Base-by-base conservation (phyloP, 1,284 basidiomycete genomes). In the Fistulinella cinereoalba region DNA sequence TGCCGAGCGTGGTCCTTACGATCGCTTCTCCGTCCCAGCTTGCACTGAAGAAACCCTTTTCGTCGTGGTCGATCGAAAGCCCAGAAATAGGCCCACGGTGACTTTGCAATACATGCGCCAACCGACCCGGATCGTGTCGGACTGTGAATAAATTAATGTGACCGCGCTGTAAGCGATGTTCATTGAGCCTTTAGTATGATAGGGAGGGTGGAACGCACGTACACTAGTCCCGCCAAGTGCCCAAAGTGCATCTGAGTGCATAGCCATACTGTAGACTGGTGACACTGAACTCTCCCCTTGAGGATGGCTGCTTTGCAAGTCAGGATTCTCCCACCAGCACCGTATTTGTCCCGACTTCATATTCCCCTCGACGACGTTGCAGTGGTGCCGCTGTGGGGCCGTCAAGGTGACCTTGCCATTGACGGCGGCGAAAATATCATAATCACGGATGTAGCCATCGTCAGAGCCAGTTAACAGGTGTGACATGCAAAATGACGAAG, bases 1-100 rank as follows among this genome's bases (percentile, higher is more conserved):
- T 47, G 31, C 44, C 25, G 7, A 41, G 41, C n/a, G 44, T 41
- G 32, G 43, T 33, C 76, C 89, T 67, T 66, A 95, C 95, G 47
- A 85, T 75, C 4, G 94, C 86, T 51, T 89, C 83, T 4, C 92
- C 88, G 64, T 99, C 97, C 95, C 95, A 98, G 3, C 93, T 88
- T 5, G 92, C 95, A 60, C 91, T 95, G 55, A 95, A 83, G 52
- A 95, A 81, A 0, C 85, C 80, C 56, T 85, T 88, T 62, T 98
- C 92, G 43, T 88, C 83, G 48, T 86, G 79, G 47, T 85, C 77
- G 47, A 99, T 71, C 1, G 85, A 79, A 39, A 99, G 72, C 13
- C 85, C 83, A n/a, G 95, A 97, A 6, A 99, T 85, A 21, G 91
- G 85, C 4, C 85, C 84, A 33, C 80, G 81, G 50, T 94, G 91